A percentile compares a stretch with the other conserved stretches of the same genome.
Evolutionary conservation across 2,329 filamentous ascomycete genomes (phyloP).

Genomic region (Drechslerella dactyloides): DNA sequence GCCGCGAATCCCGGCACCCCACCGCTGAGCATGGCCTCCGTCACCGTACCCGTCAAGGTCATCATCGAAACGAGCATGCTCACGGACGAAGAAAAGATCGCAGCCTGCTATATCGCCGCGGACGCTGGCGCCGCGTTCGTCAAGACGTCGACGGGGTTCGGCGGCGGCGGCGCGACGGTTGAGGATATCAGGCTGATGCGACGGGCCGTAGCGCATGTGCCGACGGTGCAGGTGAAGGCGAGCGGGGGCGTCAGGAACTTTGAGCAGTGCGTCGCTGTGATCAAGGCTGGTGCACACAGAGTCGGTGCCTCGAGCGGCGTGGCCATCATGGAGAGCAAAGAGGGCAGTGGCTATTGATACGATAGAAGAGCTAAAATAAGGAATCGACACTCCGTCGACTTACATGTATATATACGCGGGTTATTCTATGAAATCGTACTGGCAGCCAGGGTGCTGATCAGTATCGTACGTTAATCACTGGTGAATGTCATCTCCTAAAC

Average conservation of each 20-base stretch:
- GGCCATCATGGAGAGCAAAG: slow-evolving; percentile 35
- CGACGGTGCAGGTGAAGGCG: slow-evolving; percentile 54
- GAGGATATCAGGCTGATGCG: slow-evolving; percentile 55
- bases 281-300: slow-evolving; percentile 54
- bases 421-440: too few relatives aligned
- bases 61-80: slow-evolving; percentile 55
- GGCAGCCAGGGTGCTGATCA: too few relatives aligned
- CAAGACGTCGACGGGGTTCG: slow-evolving; percentile 55
- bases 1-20: too few relatives aligned
- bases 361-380: too few relatives aligned
- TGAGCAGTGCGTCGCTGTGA: slow-evolving; percentile 51
- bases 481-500: too few relatives aligned
- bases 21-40: neutral
- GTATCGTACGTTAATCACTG: too few relatives aligned
- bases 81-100: slow-evolving; percentile 53
- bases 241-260: slow-evolving; percentile 54
- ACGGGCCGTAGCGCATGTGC: slow-evolving; percentile 52
- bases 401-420: too few relatives aligned
- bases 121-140: slow-evolving; percentile 54
- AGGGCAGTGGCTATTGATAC: slow-evolving; percentile 22
- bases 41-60: slow-evolving; percentile 53
- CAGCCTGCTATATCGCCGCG: slow-evolving; percentile 53
- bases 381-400: too few relatives aligned
- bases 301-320: slow-evolving; percentile 53
- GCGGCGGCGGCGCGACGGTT: slow-evolving; percentile 53